These are phyloP conservation scores for Ascochyta pisi DNA, from an alignment of 2,329 filamentous ascomycete genomes.

Conservation along the genomic window DNA sequence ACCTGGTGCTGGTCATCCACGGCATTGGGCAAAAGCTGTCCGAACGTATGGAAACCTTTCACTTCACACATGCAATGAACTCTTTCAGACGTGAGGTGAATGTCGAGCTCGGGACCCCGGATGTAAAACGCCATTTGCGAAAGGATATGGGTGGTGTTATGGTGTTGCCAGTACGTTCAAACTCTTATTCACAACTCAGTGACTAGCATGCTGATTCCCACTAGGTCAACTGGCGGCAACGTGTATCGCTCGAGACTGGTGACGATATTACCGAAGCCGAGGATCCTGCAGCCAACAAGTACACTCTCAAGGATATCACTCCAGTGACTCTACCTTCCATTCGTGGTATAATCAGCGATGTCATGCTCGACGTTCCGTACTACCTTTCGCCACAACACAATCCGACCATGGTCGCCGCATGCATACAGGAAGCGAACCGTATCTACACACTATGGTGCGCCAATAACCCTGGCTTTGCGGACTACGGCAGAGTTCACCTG, in stretches of 20 bases:
- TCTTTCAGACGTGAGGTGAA: constrained; percentile 86
- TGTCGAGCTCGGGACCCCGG: constrained; percentile 76
- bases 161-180: constrained; percentile 71
- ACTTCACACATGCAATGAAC: constrained; percentile 97
- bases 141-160: constrained; percentile 87
- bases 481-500: constrained; percentile 84
- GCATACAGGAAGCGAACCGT: constrained; percentile 88
- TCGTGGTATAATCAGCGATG: constrained; percentile 90
- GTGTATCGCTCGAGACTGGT: constrained; percentile 80
- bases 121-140: constrained; percentile 77
- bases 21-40: constrained; percentile 97
- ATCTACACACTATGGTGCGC: constrained; percentile 95
- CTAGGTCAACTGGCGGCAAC: constrained; percentile 86
- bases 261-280: constrained; percentile 59
- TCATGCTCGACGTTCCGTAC: constrained; percentile 98
- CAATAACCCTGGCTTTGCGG: constrained; percentile 87
- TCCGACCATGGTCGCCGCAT: constrained; percentile 88
- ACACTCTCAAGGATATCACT: constrained; percentile 85
- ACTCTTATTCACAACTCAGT: neutral
- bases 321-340: constrained; percentile 88
- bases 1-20: constrained; percentile 89
- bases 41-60: constrained; percentile 91
- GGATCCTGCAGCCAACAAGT: constrained; percentile 67
- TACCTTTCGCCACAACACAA: constrained; percentile 93
- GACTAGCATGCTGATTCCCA: constrained; percentile 17